Evolutionary conservation across 257 asterid genomes (phyloP).

Genomic region (Jasminum sambac): DNA sequence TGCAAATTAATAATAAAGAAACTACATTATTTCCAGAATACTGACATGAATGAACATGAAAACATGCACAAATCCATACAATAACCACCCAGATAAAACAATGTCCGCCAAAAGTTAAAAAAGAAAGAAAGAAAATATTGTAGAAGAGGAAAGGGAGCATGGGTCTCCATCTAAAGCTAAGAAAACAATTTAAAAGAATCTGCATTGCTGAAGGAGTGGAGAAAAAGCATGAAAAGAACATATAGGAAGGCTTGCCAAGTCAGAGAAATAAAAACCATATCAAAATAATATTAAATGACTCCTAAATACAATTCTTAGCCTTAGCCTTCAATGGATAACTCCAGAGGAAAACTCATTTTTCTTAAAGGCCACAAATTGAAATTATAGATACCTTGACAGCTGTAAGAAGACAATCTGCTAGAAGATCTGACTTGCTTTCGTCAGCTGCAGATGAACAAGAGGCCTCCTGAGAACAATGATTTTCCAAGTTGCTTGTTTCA

Average conservation of each 20-base stretch:
- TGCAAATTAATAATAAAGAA: conserved; percentile 33
- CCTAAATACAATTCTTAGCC: not conserved
- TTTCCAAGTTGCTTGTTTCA: conserved; percentile 37
- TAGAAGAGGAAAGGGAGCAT: not conserved
- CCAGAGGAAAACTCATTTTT: not conserved
- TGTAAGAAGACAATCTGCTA: conserved; percentile 74
- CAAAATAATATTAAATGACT: not conserved
- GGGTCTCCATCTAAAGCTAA: not conserved
- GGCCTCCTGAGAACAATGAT: conserved; percentile 38
- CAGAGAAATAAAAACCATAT: not conserved
- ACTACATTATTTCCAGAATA: conserved; percentile 9
- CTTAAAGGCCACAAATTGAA: conserved; percentile 10
- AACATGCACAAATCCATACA: conserved; percentile 5
- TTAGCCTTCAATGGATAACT: not conserved
- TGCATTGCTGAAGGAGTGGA: not conserved
- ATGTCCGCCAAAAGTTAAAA: not conserved
- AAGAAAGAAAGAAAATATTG: no score
- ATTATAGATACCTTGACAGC: conserved; percentile 61
- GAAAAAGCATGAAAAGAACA: not conserved
- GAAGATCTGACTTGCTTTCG: conserved; percentile 50
- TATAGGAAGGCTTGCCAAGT: not conserved
- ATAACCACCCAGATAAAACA: not conserved
- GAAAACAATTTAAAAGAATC: not conserved
- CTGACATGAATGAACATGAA: not conserved
- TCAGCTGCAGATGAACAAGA: conserved; percentile 50